Conservation (phyloP, 768 basidiomycete species). For the Boletus rubropictus region DNA sequence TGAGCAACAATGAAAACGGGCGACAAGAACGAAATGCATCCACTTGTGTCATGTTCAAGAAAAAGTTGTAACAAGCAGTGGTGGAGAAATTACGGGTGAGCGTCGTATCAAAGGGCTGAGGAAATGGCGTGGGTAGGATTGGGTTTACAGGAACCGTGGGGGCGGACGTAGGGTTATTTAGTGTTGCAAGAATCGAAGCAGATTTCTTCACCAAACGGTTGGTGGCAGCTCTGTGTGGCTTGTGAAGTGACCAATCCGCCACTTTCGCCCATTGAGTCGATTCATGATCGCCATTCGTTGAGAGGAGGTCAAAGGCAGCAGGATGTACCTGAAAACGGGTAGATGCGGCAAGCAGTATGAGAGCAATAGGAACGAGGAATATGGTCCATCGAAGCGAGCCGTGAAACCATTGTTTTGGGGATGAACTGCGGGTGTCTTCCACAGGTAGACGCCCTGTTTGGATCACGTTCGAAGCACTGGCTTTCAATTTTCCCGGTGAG, state of each 20-base stretch:
- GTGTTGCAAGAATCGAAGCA: neutral
- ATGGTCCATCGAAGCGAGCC: constrained; percentile 42
- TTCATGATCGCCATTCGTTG: constrained; percentile 21
- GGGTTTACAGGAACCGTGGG: constrained; percentile 34
- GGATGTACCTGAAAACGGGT: constrained; percentile 49
- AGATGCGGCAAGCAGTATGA: constrained; percentile 49
- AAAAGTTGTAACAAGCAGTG: constrained; percentile 59
- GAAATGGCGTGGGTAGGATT: constrained; percentile 67
- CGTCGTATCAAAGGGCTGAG: constrained; percentile 64
- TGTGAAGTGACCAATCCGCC: constrained; percentile 38
- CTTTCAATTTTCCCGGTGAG: neutral
- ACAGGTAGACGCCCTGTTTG: neutral
- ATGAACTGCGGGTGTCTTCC: constrained; percentile 1
- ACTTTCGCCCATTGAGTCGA: constrained; percentile 29
- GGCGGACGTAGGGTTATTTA: constrained; percentile 14
- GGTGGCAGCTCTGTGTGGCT: constrained; percentile 31
- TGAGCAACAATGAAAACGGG: constrained; percentile 62
- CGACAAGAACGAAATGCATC: constrained; percentile 66
- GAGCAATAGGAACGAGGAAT: constrained; percentile 48
- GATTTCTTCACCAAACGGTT: constrained; percentile 9
- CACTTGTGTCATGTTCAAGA: constrained; percentile 65
- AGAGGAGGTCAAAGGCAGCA: constrained; percentile 39
- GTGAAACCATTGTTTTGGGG: constrained; percentile 36
- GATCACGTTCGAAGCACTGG: constrained; percentile 1
- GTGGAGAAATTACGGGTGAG: constrained; percentile 65